Base-by-base conservation (phyloP, 1,284 basidiomycete species). In the Testicularia cyperi region DNA sequence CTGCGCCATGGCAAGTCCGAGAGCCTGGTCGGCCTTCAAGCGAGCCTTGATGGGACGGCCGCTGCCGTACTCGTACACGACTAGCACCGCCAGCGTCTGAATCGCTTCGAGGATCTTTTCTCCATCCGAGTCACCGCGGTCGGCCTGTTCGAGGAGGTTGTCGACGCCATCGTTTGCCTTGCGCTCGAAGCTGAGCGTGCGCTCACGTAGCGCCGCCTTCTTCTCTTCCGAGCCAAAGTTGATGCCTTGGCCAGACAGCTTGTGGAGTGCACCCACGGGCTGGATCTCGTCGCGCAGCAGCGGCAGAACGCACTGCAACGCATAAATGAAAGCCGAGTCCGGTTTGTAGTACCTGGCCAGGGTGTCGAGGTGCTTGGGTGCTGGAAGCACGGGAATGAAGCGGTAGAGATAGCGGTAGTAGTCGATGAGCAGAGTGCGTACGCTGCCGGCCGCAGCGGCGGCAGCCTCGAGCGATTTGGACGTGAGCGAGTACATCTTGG, bases 321-420 rank as follows among this genome's bases (percentile, higher is more conserved):
- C 49, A 10, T 65, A 55, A 22, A 72, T 52, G 38, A 72, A 65
- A 23, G 67, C 45, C 19, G 64, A 68, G n/a, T 64, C 53, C 15
- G 65, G 46, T 6, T 45, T 31, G 43, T 60, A 62, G 35, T 35
- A 44, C 21, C 34, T 39, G 34, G 55, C 35, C n/a, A 70, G 33
- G 19, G 45, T 36, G 23, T 65, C 55, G 30, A 70, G 34, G 28
- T 68, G 51, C 36, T 41, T 45, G 29, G 69, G 64, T 4, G 61
- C 47, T 1, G 58, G 64, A 19, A 69, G 33, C 13, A 72, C 55
- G 1, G 69, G 68, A 14, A 72, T 63, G 57, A 72, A 72, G 33
- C 69, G 65, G 38, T 72, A 70, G 15, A 72, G 53, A 32, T 63
- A 62, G 45, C 57, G 63, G 44, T 70, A 72, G 52, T 64, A 72